Evolutionary conservation across 441 rosid genomes (phyloP).

Genomic region (Corymbia calophylla): DNA sequence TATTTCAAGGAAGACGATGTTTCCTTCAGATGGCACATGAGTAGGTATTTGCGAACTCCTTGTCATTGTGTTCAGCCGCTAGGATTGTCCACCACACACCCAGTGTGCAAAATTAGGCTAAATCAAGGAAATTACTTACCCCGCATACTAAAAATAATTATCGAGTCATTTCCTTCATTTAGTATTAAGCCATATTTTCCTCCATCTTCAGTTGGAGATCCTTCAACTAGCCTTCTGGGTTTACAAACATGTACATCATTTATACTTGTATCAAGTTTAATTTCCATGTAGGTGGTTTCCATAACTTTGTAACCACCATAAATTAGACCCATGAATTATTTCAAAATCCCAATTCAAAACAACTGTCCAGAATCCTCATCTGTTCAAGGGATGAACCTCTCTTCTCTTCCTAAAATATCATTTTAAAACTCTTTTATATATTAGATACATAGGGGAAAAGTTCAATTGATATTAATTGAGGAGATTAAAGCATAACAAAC

Average conservation of each 20-base stretch:
- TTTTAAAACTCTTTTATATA: neutral
- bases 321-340: neutral
- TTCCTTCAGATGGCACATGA: neutral
- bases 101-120: neutral
- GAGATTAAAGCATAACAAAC: neutral
- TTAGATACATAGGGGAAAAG: neutral
- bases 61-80: neutral
- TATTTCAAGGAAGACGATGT: neutral
- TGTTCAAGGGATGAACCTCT: neutral
- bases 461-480: neutral
- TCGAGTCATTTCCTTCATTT: neutral
- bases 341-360: neutral
- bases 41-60: neutral
- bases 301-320: neutral
- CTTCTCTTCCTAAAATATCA: neutral
- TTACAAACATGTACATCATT: neutral
- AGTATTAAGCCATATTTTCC: neutral
- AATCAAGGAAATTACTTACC: neutral
- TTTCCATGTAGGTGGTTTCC: neutral
- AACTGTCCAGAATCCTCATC: neutral
- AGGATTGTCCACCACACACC: neutral
- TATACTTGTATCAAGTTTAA: neutral
- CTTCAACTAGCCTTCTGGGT: neutral
- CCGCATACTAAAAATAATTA: neutral
- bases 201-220: neutral